A percentile compares a stretch with the other conserved stretches of the same genome.
phyloP scores from a whole-genome alignment of 1,139 yeast species.

The Blastobotrys elegans region DNA sequence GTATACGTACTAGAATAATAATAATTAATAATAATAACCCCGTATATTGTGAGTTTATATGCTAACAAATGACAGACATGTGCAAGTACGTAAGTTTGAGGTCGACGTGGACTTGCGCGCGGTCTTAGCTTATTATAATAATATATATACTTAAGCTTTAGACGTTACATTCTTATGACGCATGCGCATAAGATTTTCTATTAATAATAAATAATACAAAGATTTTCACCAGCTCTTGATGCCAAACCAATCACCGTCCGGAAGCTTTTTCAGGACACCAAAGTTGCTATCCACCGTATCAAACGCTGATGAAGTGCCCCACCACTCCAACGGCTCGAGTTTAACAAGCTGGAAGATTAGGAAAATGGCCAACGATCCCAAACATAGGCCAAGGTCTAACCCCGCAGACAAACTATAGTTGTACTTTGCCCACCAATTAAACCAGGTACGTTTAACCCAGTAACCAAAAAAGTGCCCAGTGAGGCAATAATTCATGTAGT shows the following conservation, averaged over 20 bases:
- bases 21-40: too few species aligned
- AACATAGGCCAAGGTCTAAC: conserved; percentile 52
- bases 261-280: conserved; percentile 21
- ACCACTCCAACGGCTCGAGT: conserved; percentile 45
- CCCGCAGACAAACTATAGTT: conserved; percentile 57
- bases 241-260: conserved; percentile 27
- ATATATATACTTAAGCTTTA: too few species aligned
- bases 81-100: too few species aligned
- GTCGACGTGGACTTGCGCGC: too few species aligned
- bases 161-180: too few species aligned
- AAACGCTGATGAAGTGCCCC: conserved; percentile 44
- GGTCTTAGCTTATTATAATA: too few species aligned
- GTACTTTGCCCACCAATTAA: conserved; percentile 65
- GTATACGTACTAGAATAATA: too few species aligned
- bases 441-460: conserved; percentile 46
- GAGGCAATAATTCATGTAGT: conserved; percentile 44
- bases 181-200: too few species aligned
- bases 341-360: conserved; percentile 39
- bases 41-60: too few species aligned
- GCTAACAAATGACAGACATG: too few species aligned
- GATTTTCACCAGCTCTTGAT: conserved; percentile 29
- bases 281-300: conserved; percentile 25
- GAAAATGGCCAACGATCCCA: conserved; percentile 47
- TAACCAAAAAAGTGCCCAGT: conserved; percentile 51
- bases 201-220: too few species aligned